Percentiles rank a stretch among this genome's conserved stretches.
Evolutionary conservation across 139 green algal genomes (phyloP).

Genomic region (Chlamydomonas urium): DNA sequence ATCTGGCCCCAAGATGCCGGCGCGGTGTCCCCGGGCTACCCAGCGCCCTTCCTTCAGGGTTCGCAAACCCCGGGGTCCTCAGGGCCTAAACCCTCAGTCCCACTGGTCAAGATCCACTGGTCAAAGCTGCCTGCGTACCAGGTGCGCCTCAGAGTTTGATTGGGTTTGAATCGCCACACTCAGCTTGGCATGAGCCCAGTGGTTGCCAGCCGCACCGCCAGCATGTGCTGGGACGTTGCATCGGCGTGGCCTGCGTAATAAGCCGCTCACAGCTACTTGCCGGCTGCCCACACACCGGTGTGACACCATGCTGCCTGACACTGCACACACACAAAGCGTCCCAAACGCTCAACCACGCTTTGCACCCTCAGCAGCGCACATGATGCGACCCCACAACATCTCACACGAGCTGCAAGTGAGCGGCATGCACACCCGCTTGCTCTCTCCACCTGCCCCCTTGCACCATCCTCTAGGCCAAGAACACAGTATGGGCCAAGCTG

Average conservation of each 20-base stretch:
- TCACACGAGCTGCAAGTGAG: neutral
- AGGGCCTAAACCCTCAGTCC: conserved; percentile 3
- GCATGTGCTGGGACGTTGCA: neutral
- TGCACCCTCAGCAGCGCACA: neutral
- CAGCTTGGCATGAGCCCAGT: neutral
- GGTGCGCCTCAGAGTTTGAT: neutral
- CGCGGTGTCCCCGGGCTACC: no score
- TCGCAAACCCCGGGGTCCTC: neutral
- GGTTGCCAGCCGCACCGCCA: neutral
- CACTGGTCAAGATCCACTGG: conserved; percentile 44
- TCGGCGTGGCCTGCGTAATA: neutral
- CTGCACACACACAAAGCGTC: neutral
- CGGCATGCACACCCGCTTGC: neutral
- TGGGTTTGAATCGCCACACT: neutral
- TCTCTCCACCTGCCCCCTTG: neutral
- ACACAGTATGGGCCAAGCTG: conserved; percentile 31
- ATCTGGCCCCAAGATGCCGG: no score
- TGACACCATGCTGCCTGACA: neutral
- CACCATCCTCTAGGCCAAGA: conserved; percentile 13
- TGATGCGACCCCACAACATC: neutral
- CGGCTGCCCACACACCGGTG: no score
- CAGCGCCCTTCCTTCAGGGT: no score
- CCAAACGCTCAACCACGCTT: neutral
- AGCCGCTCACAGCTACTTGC: no score
- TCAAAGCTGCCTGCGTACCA: conserved; percentile 30